Evolutionary conservation across 306 rosid species (phyloP).

Genomic region (Styphnolobium japonicum): DNA sequence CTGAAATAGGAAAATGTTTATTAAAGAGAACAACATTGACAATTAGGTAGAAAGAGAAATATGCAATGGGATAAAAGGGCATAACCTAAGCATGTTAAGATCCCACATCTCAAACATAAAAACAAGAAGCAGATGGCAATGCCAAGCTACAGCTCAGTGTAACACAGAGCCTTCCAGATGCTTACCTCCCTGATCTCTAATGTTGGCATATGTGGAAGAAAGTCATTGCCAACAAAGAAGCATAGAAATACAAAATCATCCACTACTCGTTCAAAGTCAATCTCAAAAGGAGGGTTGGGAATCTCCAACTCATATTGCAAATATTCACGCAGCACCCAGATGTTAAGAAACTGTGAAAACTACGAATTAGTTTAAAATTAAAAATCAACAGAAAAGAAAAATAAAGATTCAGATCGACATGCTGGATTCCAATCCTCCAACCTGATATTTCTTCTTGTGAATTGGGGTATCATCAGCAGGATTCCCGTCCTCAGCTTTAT

Average conservation of each 20-base stretch:
- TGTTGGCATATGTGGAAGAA: constrained; percentile 86
- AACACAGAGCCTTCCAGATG: constrained; percentile 11
- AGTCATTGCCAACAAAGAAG: constrained; percentile 81
- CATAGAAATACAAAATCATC: constrained; percentile 86
- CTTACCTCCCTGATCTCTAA: constrained; percentile 84
- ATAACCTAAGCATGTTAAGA: not conserved
- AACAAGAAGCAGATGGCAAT: not conserved
- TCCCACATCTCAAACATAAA: not conserved
- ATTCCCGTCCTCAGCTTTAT: constrained; percentile 38
- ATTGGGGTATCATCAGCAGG: constrained; percentile 63
- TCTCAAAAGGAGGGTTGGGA: constrained; percentile 70
- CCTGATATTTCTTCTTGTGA: constrained; percentile 91
- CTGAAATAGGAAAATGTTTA: constrained; percentile 40
- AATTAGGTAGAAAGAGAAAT: not conserved
- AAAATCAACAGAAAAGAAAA: not conserved
- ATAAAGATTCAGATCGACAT: constrained; percentile 22
- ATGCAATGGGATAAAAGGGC: not conserved
- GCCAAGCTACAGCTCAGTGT: not conserved
- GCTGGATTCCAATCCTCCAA: constrained; percentile 30
- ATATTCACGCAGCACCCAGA: constrained; percentile 83
- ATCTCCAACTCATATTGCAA: constrained; percentile 73
- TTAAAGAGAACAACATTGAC: constrained; percentile 5
- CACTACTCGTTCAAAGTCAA: constrained; percentile 65
- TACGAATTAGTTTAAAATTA: constrained; percentile 6
- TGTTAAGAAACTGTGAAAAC: constrained; percentile 61